Conservation (phyloP, 768 basidiomycete genomes). For the Amanita rimosa region DNA sequence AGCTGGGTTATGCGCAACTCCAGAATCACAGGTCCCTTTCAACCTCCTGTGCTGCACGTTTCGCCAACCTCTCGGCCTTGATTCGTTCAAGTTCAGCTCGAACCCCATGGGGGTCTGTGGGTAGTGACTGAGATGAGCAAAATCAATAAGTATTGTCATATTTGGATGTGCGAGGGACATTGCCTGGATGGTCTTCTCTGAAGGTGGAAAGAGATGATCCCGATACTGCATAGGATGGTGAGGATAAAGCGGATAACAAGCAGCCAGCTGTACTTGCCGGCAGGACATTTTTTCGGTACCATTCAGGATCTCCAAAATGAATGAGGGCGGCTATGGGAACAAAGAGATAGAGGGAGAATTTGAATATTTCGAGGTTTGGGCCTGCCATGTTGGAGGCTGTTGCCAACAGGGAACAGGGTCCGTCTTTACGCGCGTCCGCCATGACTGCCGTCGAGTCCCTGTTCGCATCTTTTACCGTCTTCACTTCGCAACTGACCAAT, state of each 20-base stretch:
- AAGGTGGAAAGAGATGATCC: constrained; percentile 57
- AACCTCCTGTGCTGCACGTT: constrained; percentile 33
- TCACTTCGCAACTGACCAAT: neutral
- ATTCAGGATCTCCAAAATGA: constrained; percentile 81
- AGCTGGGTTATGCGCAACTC: neutral
- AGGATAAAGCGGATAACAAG: neutral
- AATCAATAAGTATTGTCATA: neutral
- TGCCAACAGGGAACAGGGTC: constrained; percentile 22
- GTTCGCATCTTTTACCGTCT: neutral
- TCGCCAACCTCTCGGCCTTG: constrained; percentile 44
- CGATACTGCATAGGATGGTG: constrained; percentile 39
- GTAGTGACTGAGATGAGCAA: constrained; percentile 34
- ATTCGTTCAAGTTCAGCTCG: constrained; percentile 64
- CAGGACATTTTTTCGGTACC: constrained; percentile 70
- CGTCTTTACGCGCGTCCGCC: neutral
- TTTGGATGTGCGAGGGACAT: neutral
- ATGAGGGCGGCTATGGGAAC: constrained; percentile 72
- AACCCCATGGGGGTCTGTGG: constrained; percentile 53
- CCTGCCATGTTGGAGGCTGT: constrained; percentile 45
- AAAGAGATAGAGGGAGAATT: constrained; percentile 80
- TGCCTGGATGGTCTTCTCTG: constrained; percentile 45
- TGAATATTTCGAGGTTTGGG: constrained; percentile 83
- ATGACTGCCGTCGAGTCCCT: constrained; percentile 2
- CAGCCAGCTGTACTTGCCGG: constrained; percentile 35
- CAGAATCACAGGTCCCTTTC: constrained; percentile 10